These are phyloP conservation scores for Pyrus pyrifolia DNA, from an alignment of 306 rosid species.

Conservation along the genomic window DNA sequence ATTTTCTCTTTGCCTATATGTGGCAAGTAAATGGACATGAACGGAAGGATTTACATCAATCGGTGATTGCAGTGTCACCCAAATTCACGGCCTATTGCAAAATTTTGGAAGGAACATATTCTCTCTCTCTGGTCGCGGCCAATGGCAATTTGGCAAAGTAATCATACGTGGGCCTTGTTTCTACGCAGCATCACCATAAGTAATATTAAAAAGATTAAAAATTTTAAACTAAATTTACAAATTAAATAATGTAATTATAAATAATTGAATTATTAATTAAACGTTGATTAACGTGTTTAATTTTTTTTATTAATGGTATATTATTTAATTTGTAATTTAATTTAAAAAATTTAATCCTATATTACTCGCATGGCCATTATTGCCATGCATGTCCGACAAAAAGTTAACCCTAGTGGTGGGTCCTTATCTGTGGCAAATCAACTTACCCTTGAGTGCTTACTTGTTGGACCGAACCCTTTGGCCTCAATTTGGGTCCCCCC, in stretches of 20 bases:
- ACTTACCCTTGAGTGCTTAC: slow-evolving; percentile 10
- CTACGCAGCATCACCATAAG: background rate
- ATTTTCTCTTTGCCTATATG: background rate
- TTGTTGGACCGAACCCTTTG: background rate
- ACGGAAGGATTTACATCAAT: slow-evolving; percentile 20
- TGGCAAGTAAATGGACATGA: too few species aligned
- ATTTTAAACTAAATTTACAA: too few species aligned
- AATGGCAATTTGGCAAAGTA: background rate
- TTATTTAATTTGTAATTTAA: too few species aligned
- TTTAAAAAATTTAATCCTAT: too few species aligned
- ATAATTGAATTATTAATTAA: too few species aligned
- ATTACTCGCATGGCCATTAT: background rate
- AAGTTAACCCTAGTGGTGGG: slow-evolving; percentile 12
- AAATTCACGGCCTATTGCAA: background rate
- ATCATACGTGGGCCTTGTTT: slow-evolving; percentile 17
- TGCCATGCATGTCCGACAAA: slow-evolving; percentile 35
- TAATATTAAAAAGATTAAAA: too few species aligned
- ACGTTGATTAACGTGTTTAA: rapidly evolving
- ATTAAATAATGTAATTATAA: rapidly evolving
- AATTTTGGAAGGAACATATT: slow-evolving; percentile 39
- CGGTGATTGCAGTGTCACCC: slow-evolving; percentile 19
- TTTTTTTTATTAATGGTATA: too few species aligned
- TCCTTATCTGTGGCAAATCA: slow-evolving; percentile 5
- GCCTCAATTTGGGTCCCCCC: background rate
- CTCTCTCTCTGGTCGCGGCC: slow-evolving; percentile 19